Base-by-base conservation (phyloP, 495 filamentous ascomycete genomes). In the Xeromyces bisporus region DNA sequence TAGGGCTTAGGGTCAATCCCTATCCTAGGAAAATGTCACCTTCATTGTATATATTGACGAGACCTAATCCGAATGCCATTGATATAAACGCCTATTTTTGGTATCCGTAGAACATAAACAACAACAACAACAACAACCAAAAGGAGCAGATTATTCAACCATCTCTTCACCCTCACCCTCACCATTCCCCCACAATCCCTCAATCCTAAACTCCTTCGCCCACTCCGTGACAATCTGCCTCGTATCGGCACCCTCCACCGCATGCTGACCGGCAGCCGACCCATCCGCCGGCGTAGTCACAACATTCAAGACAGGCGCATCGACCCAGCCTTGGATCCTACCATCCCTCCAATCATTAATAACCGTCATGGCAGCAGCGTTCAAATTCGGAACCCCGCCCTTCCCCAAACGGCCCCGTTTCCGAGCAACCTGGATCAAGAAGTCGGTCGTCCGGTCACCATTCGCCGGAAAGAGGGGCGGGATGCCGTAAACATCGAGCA, bases 341-440 rank as follows among this genome's bases (percentile, higher is more conserved):
- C 87, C 89, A 53, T 94, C 89, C 29, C 91, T 64, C 86, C 89
- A 93, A 61, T 97, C 89, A 27, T 73, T 86, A 36, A 97, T 72
- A 12, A 97, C 87, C 2, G 80, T 77, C 67, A 84, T 87, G 18
- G 86, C 89, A 4, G 91, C 89, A 32, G 78, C 73, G 36, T 73
- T 60, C 26, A 93, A 48, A 52, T 97, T 96, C 24, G 89, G 89
- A 20, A 96, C 65, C 20, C 89, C 89, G 3, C 83, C 80, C 41
- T 83, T 82, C 15, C 91, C 85, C 3, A 97, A 63, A 33, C 89
- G 60, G 9, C 89, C 89, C 23, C 91, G 67, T 59, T 92, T 93
- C 47, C 89, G 64, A 10, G 89, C 89, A 2, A 97, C 86, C 48
- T 96, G 85, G 32, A 94, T 68, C 18, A 97, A 53, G 61, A 96